Percentiles rank a stretch among this genome's conserved stretches.
Conservation (phyloP, 140 eudicot genomes). For the Oenanthe javanica region DNA sequence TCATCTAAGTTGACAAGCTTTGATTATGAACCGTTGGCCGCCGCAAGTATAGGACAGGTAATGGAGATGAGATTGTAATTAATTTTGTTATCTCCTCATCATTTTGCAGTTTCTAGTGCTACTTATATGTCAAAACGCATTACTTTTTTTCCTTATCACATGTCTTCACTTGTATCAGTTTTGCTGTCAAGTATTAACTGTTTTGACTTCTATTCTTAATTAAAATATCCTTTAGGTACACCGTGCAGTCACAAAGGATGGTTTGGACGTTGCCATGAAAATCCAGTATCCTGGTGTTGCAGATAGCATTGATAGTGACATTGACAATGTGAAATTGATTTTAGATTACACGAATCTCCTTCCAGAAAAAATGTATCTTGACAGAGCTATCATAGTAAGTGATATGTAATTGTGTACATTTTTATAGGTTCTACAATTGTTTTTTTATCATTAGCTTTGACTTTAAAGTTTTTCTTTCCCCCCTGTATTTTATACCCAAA, state of each 20-base stretch:
- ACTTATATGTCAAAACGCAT: neutral
- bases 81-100: neutral
- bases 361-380: slow-evolving; percentile 80
- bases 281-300: slow-evolving; percentile 99
- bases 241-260: slow-evolving; percentile 79
- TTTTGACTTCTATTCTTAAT: slow-evolving; percentile 13
- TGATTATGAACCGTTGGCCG: slow-evolving; percentile 93
- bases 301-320: slow-evolving; percentile 97
- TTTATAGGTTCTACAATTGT: too few relatives aligned
- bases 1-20: slow-evolving; percentile 73
- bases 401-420: neutral
- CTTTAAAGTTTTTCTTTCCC: too few relatives aligned
- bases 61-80: slow-evolving; percentile 11
- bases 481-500: neutral
- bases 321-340: slow-evolving; percentile 80
- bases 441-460: neutral
- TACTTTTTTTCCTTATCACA: neutral
- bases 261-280: slow-evolving; percentile 79
- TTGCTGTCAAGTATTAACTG: neutral
- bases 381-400: slow-evolving; percentile 83
- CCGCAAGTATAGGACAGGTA: slow-evolving; percentile 99
- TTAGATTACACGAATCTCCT: slow-evolving; percentile 70
- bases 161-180: neutral
- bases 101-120: neutral
- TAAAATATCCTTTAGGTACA: slow-evolving; percentile 56